A percentile compares a stretch with the other conserved stretches of the same genome.
These are phyloP conservation scores for Phytophthora multivora DNA, from an alignment of 352 stramenopile species.

Conservation along the genomic window DNA sequence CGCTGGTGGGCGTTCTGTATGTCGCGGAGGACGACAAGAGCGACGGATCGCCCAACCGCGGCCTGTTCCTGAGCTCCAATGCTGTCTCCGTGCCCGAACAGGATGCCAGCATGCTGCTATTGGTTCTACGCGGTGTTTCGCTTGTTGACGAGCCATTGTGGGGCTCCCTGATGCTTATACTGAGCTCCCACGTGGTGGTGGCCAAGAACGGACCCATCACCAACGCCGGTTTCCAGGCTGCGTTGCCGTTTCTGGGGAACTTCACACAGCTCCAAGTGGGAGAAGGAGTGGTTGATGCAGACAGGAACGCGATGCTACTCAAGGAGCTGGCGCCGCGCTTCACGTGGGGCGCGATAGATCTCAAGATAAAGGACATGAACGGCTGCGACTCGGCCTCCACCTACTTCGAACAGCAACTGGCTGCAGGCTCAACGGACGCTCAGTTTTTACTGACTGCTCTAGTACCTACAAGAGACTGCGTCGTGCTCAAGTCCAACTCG, in stretches of 20 bases:
- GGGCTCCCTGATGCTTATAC: constrained; percentile 61
- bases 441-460: constrained; percentile 55
- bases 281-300: constrained; percentile 11
- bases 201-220: constrained; percentile 43
- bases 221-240: constrained; percentile 41
- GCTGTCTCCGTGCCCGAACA: constrained; percentile 50
- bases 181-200: constrained; percentile 67
- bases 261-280: constrained; percentile 58
- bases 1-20: constrained; percentile 62
- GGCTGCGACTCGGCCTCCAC: constrained; percentile 60
- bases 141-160: constrained; percentile 59
- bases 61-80: constrained; percentile 58
- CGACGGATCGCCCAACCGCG: constrained; percentile 31
- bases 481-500: constrained; percentile 65
- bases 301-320: constrained; percentile 50
- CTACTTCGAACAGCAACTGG: constrained; percentile 76
- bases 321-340: constrained; percentile 57
- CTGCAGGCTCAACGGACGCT: constrained; percentile 44
- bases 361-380: constrained; percentile 84
- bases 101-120: constrained; percentile 52
- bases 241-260: constrained; percentile 52
- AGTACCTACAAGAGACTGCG: constrained; percentile 51
- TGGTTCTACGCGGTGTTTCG: constrained; percentile 59
- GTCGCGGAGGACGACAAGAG: constrained; percentile 22
- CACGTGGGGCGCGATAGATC: constrained; percentile 73